Conservation (phyloP, 2,329 filamentous ascomycete genomes). For the Gnomoniopsis smithogilvyi region DNA sequence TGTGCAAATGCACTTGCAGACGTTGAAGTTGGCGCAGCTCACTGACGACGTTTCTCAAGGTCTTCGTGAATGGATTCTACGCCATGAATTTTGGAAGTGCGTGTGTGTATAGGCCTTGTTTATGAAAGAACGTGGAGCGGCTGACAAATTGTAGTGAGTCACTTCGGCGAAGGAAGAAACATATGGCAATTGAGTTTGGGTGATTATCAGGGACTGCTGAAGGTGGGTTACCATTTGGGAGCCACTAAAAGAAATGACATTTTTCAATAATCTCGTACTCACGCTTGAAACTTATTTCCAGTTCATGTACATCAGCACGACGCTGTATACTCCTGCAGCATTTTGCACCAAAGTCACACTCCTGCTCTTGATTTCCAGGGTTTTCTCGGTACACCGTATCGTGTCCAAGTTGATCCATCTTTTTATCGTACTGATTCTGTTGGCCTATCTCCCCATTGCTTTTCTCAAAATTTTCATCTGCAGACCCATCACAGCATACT, state of each 20-base stretch:
- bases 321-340: conserved; percentile 6
- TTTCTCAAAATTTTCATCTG: conserved; percentile 7
- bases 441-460: background rate
- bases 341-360: conserved; percentile 25
- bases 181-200: background rate
- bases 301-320: conserved; percentile 1
- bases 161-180: background rate
- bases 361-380: conserved; percentile 29
- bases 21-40: too few relatives aligned
- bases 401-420: conserved; percentile 25
- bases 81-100: background rate
- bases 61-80: background rate
- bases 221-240: background rate
- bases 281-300: background rate
- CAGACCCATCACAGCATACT: conserved; percentile 3
- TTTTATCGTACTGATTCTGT: conserved; percentile 25
- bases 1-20: background rate
- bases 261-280: background rate
- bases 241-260: too few relatives aligned
- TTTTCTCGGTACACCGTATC: conserved; percentile 15
- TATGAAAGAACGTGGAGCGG: background rate
- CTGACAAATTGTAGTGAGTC: background rate
- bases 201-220: background rate
- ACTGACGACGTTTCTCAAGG: background rate
- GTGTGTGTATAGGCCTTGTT: background rate